phyloP scores from a whole-genome alignment of 1,284 basidiomycete species.

The Ceratobasidium sp. region DNA sequence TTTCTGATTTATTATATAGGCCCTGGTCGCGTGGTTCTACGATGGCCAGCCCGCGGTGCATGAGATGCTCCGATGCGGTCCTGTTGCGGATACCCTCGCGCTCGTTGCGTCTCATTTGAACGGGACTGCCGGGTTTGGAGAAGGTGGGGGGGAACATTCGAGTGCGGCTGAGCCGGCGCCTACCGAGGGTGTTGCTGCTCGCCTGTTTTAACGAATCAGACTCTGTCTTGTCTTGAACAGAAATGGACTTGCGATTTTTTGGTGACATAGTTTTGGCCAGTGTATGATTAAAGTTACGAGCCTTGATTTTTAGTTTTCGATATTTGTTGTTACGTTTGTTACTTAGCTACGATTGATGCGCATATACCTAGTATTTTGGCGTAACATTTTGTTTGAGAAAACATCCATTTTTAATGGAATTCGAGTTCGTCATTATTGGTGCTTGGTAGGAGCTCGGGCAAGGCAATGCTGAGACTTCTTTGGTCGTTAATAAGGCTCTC shows the following conservation, averaged over 20 bases:
- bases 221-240: background rate
- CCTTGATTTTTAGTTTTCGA: background rate
- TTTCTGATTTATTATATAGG: slow-evolving; percentile 55
- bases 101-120: slow-evolving; percentile 4
- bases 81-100: slow-evolving; percentile 19
- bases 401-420: background rate
- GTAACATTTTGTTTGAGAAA: too few relatives aligned
- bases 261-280: background rate
- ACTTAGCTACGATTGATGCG: background rate
- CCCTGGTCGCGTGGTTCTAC: slow-evolving; percentile 71
- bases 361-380: background rate
- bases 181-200: background rate
- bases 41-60: slow-evolving; percentile 58
- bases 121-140: background rate
- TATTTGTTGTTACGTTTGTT: background rate
- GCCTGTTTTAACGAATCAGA: background rate
- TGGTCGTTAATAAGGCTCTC: background rate
- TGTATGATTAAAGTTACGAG: background rate
- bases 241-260: background rate
- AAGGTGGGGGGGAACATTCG: background rate
- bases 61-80: slow-evolving; percentile 38
- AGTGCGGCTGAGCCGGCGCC: background rate
- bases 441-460: too few relatives aligned
- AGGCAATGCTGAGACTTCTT: too few relatives aligned
- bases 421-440: too few relatives aligned